Evolutionary conservation across 2,329 filamentous ascomycete genomes (phyloP).

Genomic region (Botrytis sinoallii): DNA sequence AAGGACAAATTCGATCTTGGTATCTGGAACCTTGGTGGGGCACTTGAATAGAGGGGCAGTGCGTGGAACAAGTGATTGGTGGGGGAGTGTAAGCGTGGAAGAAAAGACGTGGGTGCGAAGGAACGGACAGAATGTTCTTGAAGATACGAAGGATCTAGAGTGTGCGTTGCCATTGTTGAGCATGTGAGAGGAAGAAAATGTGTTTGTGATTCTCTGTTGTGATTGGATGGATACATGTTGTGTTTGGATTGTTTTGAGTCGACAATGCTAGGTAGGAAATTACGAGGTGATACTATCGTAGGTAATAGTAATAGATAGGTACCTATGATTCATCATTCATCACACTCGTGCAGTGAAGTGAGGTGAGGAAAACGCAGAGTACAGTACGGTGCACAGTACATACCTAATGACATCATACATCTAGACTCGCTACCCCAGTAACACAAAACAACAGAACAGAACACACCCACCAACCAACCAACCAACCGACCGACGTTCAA

Average conservation of each 20-base stretch:
- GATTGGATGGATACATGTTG: not conserved
- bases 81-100: not conserved
- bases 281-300: no score
- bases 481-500: not conserved
- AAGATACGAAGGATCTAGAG: not conserved
- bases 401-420: not conserved
- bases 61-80: not conserved
- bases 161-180: not conserved
- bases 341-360: not conserved
- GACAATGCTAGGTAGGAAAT: no score
- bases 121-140: not conserved
- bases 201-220: not conserved
- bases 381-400: no score
- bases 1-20: constrained; percentile 4
- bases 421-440: not conserved
- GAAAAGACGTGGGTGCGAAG: not conserved
- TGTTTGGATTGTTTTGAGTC: not conserved
- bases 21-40: not conserved
- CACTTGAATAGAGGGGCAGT: not conserved
- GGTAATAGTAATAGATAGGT: no score
- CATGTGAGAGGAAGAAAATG: not conserved
- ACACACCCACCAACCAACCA: not conserved
- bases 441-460: not conserved
- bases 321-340: no score
- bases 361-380: not conserved